phyloP scores from a whole-genome alignment of 2,329 filamentous ascomycete species.

The Exophiala alcalophila region DNA sequence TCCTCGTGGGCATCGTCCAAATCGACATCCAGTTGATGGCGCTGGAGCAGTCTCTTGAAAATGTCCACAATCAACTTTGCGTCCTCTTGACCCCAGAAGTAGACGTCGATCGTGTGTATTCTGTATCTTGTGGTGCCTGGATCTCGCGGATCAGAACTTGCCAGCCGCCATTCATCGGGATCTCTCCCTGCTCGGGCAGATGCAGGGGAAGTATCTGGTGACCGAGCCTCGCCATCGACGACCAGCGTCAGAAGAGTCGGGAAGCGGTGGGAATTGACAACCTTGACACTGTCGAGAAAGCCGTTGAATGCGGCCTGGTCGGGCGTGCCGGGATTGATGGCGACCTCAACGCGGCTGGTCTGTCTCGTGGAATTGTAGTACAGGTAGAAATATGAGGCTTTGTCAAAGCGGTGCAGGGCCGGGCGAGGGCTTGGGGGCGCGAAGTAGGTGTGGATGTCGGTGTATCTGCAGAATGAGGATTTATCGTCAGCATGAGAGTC shows the following conservation, averaged over 20 bases:
- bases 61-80: slow-evolving; percentile 54
- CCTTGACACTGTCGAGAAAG: slow-evolving; percentile 50
- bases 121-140: slow-evolving; percentile 55
- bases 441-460: slow-evolving; percentile 64
- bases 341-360: slow-evolving; percentile 58
- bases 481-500: slow-evolving; percentile 4
- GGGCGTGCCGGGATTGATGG: slow-evolving; percentile 60
- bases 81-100: slow-evolving; percentile 63
- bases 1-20: slow-evolving; percentile 46
- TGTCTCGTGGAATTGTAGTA: slow-evolving; percentile 56
- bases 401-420: slow-evolving; percentile 61
- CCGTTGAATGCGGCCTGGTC: slow-evolving; percentile 65
- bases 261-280: slow-evolving; percentile 58
- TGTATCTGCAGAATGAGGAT: slow-evolving; percentile 48
- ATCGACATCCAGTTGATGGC: slow-evolving; percentile 43
- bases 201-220: slow-evolving; percentile 31
- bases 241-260: slow-evolving; percentile 58
- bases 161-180: slow-evolving; percentile 56
- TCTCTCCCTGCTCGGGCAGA: slow-evolving; percentile 28
- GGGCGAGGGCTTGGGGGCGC: slow-evolving; percentile 54
- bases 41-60: slow-evolving; percentile 36
- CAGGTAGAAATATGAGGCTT: slow-evolving; percentile 63
- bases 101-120: slow-evolving; percentile 61
- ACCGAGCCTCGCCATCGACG: slow-evolving; percentile 46
- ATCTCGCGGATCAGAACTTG: slow-evolving; percentile 51